Evolutionary conservation across 1,284 basidiomycete species (phyloP), one percentile per base, ranked within the genome.

Genomic region (Veloporphyrellus conicus): DNA sequence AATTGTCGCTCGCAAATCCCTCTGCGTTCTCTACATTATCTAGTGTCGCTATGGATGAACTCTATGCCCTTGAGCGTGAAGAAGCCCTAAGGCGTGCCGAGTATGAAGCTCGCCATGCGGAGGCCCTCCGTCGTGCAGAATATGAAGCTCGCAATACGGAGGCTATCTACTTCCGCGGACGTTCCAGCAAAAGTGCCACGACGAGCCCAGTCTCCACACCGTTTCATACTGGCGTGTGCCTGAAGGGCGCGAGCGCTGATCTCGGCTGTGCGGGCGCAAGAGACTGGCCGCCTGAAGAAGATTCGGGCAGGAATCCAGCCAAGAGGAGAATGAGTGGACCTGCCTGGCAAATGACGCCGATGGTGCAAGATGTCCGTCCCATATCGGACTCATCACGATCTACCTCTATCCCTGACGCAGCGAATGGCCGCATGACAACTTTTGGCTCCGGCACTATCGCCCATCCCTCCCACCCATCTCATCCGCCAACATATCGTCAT

Each of bases 81-180:
- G 91, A 94, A 64, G 87, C 90, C 1, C 67, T 84, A 37, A 78
- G 92, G 20, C 76, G 91, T 32, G 90, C 89, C 7, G 87, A 92
- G 62, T 94, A 87, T 68, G 90, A 93, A 62, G 78, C 87, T 14
- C 78, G 82, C 10, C 89, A 88, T 58, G 78, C 81, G 38, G 89
- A 90, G 53, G 87, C 86, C 3, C 76, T 92, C 47, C 78, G 89
- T 25, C 77, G 89, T 18, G 90, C 89, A 19, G 90, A 93, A 64
- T 82, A 79, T 55, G 81, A 87, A 58, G 71, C 82, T 15, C 75
- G 84, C 29, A 71, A 73, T 43, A 75, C 78, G 37, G 81, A 83
- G 54, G 77, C 76, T 50, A 75, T 82, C 53, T 71, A 65, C 63
- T 59, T 71, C 48, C 65, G 64, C 44, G 61, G 54, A 12, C 71